These are phyloP conservation scores for Cyberlindnera xishuangbannaensis DNA, from an alignment of 805 yeast genomes.

Conservation along the genomic window DNA sequence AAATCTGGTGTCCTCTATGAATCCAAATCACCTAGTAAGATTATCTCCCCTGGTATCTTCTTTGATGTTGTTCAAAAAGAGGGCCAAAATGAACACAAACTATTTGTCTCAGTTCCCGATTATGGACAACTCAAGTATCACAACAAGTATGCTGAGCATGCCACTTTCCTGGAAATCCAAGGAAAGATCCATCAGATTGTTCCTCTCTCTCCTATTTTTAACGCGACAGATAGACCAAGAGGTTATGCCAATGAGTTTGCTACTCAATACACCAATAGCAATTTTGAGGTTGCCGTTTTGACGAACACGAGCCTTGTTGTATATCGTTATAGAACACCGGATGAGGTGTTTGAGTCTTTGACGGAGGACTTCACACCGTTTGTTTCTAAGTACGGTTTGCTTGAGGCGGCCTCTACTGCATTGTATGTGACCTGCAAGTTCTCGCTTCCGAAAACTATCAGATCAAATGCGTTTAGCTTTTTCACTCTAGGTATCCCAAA, in stretches of 20 bases:
- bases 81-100: conserved; percentile 30
- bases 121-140: conserved; percentile 76
- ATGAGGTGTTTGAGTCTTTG: conserved; percentile 63
- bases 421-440: conserved; percentile 76
- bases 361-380: conserved; percentile 67
- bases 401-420: conserved; percentile 88
- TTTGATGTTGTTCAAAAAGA: conserved; percentile 50
- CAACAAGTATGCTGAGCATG: conserved; percentile 71
- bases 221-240: conserved; percentile 66
- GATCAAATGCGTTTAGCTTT: conserved; percentile 38
- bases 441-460: conserved; percentile 47
- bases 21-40: conserved; percentile 50
- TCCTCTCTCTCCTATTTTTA: conserved; percentile 62
- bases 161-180: conserved; percentile 61
- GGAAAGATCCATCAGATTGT: conserved; percentile 67
- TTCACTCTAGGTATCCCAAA: conserved; percentile 38
- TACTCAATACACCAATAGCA: conserved; percentile 66
- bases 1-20: conserved; percentile 49
- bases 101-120: conserved; percentile 78
- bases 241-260: conserved; percentile 87
- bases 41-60: conserved; percentile 84
- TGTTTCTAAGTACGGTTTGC: conserved; percentile 72
- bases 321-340: conserved; percentile 76
- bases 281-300: conserved; percentile 72
- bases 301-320: conserved; percentile 75